Percentiles rank a stretch among this genome's conserved stretches.
phyloP scores from a whole-genome alignment of 176 grass and related monocot species.

The Carex pumila region DNA sequence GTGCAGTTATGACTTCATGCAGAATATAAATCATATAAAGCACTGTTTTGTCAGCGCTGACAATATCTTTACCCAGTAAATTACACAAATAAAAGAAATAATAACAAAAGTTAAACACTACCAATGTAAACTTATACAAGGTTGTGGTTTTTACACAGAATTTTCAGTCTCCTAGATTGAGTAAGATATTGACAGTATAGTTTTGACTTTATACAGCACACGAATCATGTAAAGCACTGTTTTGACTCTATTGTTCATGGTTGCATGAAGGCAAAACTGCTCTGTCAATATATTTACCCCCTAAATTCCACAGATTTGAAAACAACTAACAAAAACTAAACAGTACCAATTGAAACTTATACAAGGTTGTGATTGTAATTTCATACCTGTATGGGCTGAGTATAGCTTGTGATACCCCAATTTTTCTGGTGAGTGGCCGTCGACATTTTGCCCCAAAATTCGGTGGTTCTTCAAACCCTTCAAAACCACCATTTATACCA shows the following conservation, averaged over 20 bases:
- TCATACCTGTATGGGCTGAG: constrained; percentile 87
- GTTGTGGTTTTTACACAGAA: neutral
- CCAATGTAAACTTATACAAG: neutral
- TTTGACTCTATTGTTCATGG: too few species aligned
- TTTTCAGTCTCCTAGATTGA: neutral
- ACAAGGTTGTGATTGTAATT: neutral
- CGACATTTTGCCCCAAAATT: constrained; percentile 57
- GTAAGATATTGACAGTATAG: too few species aligned
- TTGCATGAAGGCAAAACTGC: too few species aligned
- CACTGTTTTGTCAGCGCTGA: too few species aligned
- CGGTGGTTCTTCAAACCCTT: constrained; percentile 69
- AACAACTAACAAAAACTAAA: neutral
- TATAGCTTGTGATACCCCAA: constrained; percentile 68
- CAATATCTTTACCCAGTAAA: too few species aligned
- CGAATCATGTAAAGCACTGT: too few species aligned
- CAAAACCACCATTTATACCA: constrained; percentile 34
- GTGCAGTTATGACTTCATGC: too few species aligned
- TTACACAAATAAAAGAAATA: neutral
- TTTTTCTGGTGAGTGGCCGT: constrained; percentile 71
- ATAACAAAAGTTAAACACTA: neutral
- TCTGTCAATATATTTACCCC: too few species aligned
- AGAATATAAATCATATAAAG: too few species aligned
- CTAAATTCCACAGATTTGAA: neutral
- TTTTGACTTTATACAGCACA: too few species aligned
- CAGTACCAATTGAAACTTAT: neutral